Conservation (phyloP, 495 filamentous ascomycete genomes). For the Penicillium macrosclerotiorum region DNA sequence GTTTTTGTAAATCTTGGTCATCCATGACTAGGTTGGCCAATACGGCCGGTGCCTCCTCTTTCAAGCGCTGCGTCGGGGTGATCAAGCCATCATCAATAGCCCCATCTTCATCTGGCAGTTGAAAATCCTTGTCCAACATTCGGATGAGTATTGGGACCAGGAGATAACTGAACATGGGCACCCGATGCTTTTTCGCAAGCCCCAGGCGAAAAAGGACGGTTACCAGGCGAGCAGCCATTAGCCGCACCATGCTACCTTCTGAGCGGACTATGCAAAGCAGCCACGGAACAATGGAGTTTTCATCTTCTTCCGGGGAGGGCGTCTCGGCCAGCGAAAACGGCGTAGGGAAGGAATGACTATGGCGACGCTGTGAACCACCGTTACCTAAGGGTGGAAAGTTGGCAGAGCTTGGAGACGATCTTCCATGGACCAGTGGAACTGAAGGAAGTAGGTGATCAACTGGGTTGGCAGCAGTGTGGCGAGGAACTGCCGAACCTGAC, state of each 20-base stretch:
- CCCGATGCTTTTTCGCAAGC: constrained; percentile 60
- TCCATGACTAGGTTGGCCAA: constrained; percentile 77
- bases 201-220: constrained; percentile 71
- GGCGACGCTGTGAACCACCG: constrained; percentile 40
- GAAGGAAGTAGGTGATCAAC: constrained; percentile 61
- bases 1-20: constrained; percentile 71
- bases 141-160: constrained; percentile 70
- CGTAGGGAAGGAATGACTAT: constrained; percentile 40
- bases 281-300: constrained; percentile 80
- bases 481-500: constrained; percentile 44
- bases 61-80: constrained; percentile 40
- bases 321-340: constrained; percentile 35
- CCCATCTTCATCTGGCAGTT: constrained; percentile 38
- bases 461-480: constrained; percentile 44
- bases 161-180: constrained; percentile 61
- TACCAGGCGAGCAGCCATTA: constrained; percentile 79
- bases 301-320: constrained; percentile 57
- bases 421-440: constrained; percentile 34
- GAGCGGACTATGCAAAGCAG: constrained; percentile 69
- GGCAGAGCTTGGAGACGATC: constrained; percentile 28
- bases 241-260: constrained; percentile 58
- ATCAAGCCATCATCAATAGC: constrained; percentile 40
- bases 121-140: constrained; percentile 61
- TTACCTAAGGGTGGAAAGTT: constrained; percentile 61
- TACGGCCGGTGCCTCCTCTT: constrained; percentile 70